Evolutionary conservation across 768 basidiomycete genomes (phyloP), one percentile per base, ranked within the genome.

Genomic region (Mycena metata): DNA sequence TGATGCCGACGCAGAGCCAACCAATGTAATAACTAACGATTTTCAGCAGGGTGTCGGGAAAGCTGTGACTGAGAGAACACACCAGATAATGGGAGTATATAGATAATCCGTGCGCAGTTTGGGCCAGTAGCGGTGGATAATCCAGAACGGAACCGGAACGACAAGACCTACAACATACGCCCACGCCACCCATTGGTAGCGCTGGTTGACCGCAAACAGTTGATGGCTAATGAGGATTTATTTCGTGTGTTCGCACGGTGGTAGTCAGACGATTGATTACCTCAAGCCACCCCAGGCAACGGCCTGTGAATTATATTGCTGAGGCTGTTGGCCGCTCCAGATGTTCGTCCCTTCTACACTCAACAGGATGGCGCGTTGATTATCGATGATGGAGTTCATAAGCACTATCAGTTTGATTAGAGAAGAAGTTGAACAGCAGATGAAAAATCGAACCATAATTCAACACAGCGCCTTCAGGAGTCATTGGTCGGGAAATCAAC

Each of bases 361-460:
- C 26, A 89, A 76, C 5, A 91, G 75, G 30, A 88, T 85, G 0
- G 83, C 81, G 0, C 82, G 80, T 52, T 89, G 86, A 43, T 76
- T 81, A 57, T 82, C 79, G 73, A 91, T 82, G 65, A 91, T 86
- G 1, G 83, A 82, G 69, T 87, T 89, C 89, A 89, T 89, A 58
- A 91, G 72, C 49, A 89, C 84, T 77, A 79, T 66, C 63, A 16
- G 50, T 51, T 41, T 50, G 24, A 56, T 47, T 10, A 47, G 17
- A 10, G 24, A 64, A 15, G 21, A 8, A 43, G 41, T 13, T 23
- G 56, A 43, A 23, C 4, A 13, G 12, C 19, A 15, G 16, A 46
- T 26, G 13, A 9, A 33, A 58, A 47, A 36, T 57, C 80, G 50
- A 51, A 84, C 86, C 67, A 60, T 83, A 87, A 73, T 84, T 86